Evolutionary conservation across 2,329 filamentous ascomycete genomes (phyloP).

Genomic region (Exophiala sideris): DNA sequence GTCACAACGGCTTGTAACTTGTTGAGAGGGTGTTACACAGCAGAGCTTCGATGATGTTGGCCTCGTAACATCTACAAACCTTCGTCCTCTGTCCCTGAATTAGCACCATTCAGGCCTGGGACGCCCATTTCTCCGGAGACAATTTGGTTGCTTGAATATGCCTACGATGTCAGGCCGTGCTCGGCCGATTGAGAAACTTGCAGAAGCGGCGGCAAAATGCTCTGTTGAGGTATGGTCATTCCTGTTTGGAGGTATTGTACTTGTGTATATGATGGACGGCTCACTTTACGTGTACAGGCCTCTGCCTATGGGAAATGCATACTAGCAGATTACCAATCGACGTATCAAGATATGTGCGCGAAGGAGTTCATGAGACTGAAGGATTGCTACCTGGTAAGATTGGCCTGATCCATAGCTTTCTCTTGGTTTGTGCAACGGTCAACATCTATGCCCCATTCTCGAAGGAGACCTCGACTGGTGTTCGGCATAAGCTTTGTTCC

Average conservation of each 20-base stretch:
- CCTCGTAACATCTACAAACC: too few relatives aligned
- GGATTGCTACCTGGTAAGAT: constrained; percentile 76
- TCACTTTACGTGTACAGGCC: constrained; percentile 53
- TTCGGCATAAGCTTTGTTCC: background rate
- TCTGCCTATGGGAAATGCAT: constrained; percentile 88
- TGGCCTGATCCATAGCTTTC: constrained; percentile 1
- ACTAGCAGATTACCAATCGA: constrained; percentile 80
- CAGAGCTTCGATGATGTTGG: too few relatives aligned
- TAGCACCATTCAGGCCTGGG: too few relatives aligned
- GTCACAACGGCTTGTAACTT: too few relatives aligned
- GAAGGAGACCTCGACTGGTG: background rate
- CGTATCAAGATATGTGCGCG: constrained; percentile 85
- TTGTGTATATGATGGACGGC: background rate
- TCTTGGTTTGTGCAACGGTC: background rate
- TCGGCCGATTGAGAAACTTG: constrained; percentile 67
- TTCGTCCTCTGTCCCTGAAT: too few relatives aligned
- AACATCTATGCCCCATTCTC: background rate
- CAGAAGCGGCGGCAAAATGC: constrained; percentile 63
- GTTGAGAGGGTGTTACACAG: too few relatives aligned
- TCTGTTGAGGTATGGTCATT: constrained; percentile 55
- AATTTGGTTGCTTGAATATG: constrained; percentile 11
- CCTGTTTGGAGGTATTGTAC: background rate
- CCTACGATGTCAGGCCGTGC: constrained; percentile 48
- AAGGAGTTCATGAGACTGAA: constrained; percentile 82
- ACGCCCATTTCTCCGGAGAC: too few relatives aligned